phyloP scores from a whole-genome alignment of 352 stramenopile species.

The Pythium phragmiticola region DNA sequence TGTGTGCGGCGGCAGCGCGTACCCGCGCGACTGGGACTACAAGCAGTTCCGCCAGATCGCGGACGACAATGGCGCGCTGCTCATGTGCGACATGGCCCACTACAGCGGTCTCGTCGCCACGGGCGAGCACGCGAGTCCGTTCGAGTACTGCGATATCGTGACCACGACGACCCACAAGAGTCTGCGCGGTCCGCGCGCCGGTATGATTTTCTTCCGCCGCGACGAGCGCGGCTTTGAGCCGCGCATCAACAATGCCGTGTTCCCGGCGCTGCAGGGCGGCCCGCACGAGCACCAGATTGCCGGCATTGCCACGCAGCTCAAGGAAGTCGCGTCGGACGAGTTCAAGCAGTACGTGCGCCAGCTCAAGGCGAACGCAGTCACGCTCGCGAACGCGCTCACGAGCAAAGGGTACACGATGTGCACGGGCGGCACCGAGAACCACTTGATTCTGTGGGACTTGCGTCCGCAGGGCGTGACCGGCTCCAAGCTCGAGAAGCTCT shows the following conservation, averaged over 20 bases:
- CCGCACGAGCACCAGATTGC: slow-evolving; percentile 99
- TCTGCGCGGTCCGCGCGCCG: slow-evolving; percentile 95
- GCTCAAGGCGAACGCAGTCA: slow-evolving; percentile 95
- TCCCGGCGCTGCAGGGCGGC: slow-evolving; percentile 97
- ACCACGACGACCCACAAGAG: slow-evolving; percentile 99
- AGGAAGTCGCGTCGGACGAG: slow-evolving; percentile 95
- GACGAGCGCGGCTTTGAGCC: slow-evolving; percentile 93
- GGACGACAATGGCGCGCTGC: slow-evolving; percentile 95
- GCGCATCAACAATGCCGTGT: slow-evolving; percentile 98
- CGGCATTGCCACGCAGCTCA: slow-evolving; percentile 97
- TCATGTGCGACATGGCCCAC: slow-evolving; percentile 99
- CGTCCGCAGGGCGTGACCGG: slow-evolving; percentile 94
- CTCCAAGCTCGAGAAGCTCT: slow-evolving; percentile 98
- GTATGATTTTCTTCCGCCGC: slow-evolving; percentile 99
- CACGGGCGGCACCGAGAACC: slow-evolving; percentile 99
- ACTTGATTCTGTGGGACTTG: slow-evolving; percentile 98
- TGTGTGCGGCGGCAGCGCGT: slow-evolving; percentile 96
- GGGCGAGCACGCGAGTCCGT: slow-evolving; percentile 93
- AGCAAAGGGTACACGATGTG: slow-evolving; percentile 94
- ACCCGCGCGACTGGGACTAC: slow-evolving; percentile 99
- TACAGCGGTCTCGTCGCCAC: slow-evolving; percentile 98
- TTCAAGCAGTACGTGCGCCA: slow-evolving; percentile 97
- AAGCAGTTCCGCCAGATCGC: slow-evolving; percentile 96
- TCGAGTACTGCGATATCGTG: slow-evolving; percentile 98
- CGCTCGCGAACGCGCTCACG: slow-evolving; percentile 91